Percentiles rank a stretch among this genome's conserved stretches.
phyloP scores from a whole-genome alignment of 257 asterid genomes.

The Solanum habrochaites region DNA sequence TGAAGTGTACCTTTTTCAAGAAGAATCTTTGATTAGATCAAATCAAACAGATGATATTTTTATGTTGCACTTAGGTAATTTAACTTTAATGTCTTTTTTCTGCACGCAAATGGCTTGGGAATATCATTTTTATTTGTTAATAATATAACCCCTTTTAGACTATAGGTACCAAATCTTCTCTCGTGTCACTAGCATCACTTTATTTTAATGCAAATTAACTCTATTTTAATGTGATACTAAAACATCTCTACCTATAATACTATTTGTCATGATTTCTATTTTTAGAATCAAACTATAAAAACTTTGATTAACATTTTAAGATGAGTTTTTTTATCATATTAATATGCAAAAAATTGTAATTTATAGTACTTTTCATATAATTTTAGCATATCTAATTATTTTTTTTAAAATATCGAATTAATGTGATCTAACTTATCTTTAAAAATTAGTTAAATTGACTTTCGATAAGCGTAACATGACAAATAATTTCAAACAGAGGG shows the following conservation, averaged over 20 bases:
- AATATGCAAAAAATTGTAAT: too few relatives aligned
- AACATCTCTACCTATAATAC: background rate
- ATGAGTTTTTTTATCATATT: too few relatives aligned
- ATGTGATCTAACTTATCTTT: too few relatives aligned
- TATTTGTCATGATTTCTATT: too few relatives aligned
- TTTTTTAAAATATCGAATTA: too few relatives aligned
- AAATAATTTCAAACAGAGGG: too few relatives aligned
- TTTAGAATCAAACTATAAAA: too few relatives aligned
- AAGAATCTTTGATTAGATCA: slow-evolving; percentile 10
- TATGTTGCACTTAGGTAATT: background rate
- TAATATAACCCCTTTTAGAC: background rate
- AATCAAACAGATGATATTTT: background rate
- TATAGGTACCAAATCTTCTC: background rate
- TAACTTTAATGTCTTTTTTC: background rate
- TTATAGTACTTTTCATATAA: too few relatives aligned
- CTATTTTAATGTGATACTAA: background rate
- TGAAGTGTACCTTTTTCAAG: background rate
- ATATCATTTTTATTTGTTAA: background rate
- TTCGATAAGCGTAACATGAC: too few relatives aligned
- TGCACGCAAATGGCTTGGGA: background rate
- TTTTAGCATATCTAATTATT: too few relatives aligned
- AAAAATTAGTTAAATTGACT: too few relatives aligned
- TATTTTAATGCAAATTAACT: background rate
- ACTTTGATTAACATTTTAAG: too few relatives aligned
- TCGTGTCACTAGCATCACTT: slow-evolving; percentile 1